Evolutionary conservation across 2,329 filamentous ascomycete genomes (phyloP).

Genomic region (Thermochaetoides dissita): DNA sequence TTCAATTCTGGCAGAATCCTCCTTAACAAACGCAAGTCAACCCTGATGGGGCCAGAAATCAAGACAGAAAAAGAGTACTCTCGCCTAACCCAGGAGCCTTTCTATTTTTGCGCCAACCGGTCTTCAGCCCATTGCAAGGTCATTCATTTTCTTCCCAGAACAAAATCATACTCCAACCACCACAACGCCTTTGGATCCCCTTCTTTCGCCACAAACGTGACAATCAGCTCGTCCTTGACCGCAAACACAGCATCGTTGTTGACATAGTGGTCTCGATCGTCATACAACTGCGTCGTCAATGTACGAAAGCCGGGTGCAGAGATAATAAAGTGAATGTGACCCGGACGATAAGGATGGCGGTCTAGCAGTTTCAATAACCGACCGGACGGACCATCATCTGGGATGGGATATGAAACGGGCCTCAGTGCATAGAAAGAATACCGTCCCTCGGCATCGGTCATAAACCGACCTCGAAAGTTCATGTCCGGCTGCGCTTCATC

Average conservation of each 20-base stretch:
- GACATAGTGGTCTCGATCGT: slow-evolving; percentile 45
- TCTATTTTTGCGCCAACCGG: too few species aligned
- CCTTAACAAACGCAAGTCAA: too few species aligned
- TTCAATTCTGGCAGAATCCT: too few species aligned
- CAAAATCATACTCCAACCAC: slow-evolving; percentile 22
- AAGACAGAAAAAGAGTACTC: too few species aligned
- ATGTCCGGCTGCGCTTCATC: slow-evolving; percentile 48
- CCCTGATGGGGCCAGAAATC: too few species aligned
- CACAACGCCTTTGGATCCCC: slow-evolving; percentile 19
- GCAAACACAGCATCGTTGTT: slow-evolving; percentile 27
- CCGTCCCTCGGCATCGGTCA: slow-evolving; percentile 48
- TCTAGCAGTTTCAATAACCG: slow-evolving; percentile 21
- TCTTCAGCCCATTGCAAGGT: background rate
- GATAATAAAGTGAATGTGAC: slow-evolving; percentile 26
- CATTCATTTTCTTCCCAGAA: slow-evolving; percentile 19
- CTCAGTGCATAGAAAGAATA: slow-evolving; percentile 50
- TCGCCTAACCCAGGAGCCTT: too few species aligned
- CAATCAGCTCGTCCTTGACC: slow-evolving; percentile 25
- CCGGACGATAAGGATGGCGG: slow-evolving; percentile 22
- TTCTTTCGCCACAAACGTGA: slow-evolving; percentile 20
- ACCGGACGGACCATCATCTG: slow-evolving; percentile 23
- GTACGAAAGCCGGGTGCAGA: slow-evolving; percentile 43
- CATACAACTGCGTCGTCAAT: slow-evolving; percentile 59
- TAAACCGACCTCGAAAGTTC: slow-evolving; percentile 61
- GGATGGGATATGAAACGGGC: slow-evolving; percentile 39